Percentiles rank a stretch among this genome's conserved stretches.
These are phyloP conservation scores for Phaeodactylum tricornutum DNA, from an alignment of 108 stramenopile species.

Conservation along the genomic window DNA sequence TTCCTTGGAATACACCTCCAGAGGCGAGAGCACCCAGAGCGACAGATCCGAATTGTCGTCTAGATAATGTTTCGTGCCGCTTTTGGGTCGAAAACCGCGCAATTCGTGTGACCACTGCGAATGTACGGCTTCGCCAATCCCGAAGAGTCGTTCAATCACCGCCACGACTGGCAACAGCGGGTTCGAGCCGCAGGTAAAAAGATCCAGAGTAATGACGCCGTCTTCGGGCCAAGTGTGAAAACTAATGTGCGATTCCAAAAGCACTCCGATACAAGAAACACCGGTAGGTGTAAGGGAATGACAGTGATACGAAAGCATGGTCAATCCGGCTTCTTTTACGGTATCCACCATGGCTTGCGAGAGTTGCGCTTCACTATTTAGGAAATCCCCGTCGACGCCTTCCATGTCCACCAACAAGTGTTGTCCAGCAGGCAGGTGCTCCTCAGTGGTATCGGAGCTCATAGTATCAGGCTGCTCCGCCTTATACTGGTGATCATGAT, in stretches of 20 bases:
- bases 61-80: constrained; percentile 15
- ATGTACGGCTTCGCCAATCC: constrained; percentile 27
- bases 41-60: constrained; percentile 34
- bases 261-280: constrained; percentile 74
- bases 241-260: constrained; percentile 71
- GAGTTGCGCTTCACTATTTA: constrained; percentile 54
- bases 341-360: constrained; percentile 61
- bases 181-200: constrained; percentile 73
- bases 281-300: constrained; percentile 73
- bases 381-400: constrained; percentile 61
- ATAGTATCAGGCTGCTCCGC: constrained; percentile 5
- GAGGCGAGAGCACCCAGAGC: constrained; percentile 33
- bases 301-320: constrained; percentile 81
- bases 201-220: constrained; percentile 76
- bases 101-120: constrained; percentile 71
- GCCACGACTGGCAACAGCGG: constrained; percentile 56
- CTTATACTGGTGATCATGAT: neutral
- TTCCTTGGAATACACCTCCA: constrained; percentile 42
- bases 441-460: constrained; percentile 3
- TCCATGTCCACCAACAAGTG: constrained; percentile 76
- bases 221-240: constrained; percentile 89
- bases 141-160: constrained; percentile 57
- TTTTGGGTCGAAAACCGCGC: constrained; percentile 63
- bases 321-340: constrained; percentile 45
- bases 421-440: constrained; percentile 34